phyloP scores from a whole-genome alignment of 2,329 filamentous ascomycete genomes.

The Aspergillus floridensis region DNA sequence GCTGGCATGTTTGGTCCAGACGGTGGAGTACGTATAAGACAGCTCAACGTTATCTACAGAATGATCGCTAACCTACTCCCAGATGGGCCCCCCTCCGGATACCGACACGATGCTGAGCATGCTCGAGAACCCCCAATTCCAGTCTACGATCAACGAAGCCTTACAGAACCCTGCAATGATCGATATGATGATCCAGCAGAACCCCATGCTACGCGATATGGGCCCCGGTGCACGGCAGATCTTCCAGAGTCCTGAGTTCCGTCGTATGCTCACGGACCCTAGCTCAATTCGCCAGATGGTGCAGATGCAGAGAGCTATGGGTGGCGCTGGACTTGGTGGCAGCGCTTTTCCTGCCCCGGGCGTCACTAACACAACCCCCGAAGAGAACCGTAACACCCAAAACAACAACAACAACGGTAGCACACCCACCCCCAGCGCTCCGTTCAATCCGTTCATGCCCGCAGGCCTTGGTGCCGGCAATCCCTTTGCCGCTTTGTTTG shows the following conservation, averaged over 20 bases:
- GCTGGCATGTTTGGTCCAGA: slow-evolving; percentile 90
- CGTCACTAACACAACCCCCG: slow-evolving; percentile 78
- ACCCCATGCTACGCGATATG: slow-evolving; percentile 74
- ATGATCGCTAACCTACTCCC: slow-evolving; percentile 17
- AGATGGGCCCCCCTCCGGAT: slow-evolving; percentile 88
- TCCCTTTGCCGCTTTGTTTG: slow-evolving; percentile 62
- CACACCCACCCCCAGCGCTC: slow-evolving; percentile 43
- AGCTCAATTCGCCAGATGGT: slow-evolving; percentile 77
- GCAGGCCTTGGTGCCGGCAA: slow-evolving; percentile 42
- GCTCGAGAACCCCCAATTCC: slow-evolving; percentile 83
- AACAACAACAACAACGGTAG: slow-evolving; percentile 39
- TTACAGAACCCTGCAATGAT: slow-evolving; percentile 93
- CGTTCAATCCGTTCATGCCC: slow-evolving; percentile 35
- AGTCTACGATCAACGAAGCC: slow-evolving; percentile 86
- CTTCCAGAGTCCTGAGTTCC: slow-evolving; percentile 82
- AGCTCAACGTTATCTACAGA: background rate
- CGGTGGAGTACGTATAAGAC: slow-evolving; percentile 69
- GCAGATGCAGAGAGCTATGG: slow-evolving; percentile 70
- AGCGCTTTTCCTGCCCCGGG: slow-evolving; percentile 82
- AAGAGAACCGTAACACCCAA: slow-evolving; percentile 41
- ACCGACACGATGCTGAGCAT: slow-evolving; percentile 79
- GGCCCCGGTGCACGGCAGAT: slow-evolving; percentile 75
- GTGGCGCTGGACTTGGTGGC: slow-evolving; percentile 50
- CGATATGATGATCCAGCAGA: slow-evolving; percentile 90
- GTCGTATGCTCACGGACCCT: slow-evolving; percentile 90